phyloP scores from a whole-genome alignment of 441 rosid species.

The Pelargonium australe region DNA sequence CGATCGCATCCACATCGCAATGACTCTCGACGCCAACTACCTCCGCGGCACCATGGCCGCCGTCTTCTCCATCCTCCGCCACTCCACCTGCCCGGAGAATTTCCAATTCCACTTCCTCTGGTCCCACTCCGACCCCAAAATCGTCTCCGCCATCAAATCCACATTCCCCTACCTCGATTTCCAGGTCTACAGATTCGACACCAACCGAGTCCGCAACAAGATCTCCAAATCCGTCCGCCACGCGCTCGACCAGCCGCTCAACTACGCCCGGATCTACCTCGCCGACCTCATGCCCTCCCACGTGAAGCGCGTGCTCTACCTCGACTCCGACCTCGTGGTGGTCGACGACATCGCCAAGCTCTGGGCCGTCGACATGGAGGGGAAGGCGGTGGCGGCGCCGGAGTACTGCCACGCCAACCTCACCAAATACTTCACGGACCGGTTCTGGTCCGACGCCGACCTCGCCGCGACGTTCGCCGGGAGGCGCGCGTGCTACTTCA shows the following conservation, averaged over 20 bases:
- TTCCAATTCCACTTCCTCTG: constrained; percentile 68
- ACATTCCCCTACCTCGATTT: constrained; percentile 65
- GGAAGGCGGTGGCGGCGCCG: constrained; percentile 62
- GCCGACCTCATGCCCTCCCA: constrained; percentile 43
- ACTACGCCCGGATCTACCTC: constrained; percentile 67
- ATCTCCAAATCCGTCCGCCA: constrained; percentile 45
- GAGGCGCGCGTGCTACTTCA: constrained; percentile 57
- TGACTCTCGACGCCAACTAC: constrained; percentile 72
- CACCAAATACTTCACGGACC: constrained; percentile 45
- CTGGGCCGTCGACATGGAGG: constrained; percentile 53
- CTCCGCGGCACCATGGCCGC: constrained; percentile 85
- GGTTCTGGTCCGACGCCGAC: constrained; percentile 48
- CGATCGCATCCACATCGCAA: constrained; percentile 48
- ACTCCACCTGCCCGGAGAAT: constrained; percentile 63
- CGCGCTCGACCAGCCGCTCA: constrained; percentile 43
- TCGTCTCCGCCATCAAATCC: constrained; percentile 42
- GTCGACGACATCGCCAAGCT: constrained; percentile 58
- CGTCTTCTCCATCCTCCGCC: constrained; percentile 57
- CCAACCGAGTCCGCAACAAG: constrained; percentile 44
- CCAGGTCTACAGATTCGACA: constrained; percentile 40
- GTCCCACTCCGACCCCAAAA: constrained; percentile 35
- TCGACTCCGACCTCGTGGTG: constrained; percentile 68
- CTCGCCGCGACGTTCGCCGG: constrained; percentile 43
- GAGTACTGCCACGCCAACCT: constrained; percentile 75
- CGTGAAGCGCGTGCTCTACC: constrained; percentile 47